These are phyloP conservation scores for Pelargonium nanum DNA, from an alignment of 345 rosid genomes.

Conservation along the genomic window DNA sequence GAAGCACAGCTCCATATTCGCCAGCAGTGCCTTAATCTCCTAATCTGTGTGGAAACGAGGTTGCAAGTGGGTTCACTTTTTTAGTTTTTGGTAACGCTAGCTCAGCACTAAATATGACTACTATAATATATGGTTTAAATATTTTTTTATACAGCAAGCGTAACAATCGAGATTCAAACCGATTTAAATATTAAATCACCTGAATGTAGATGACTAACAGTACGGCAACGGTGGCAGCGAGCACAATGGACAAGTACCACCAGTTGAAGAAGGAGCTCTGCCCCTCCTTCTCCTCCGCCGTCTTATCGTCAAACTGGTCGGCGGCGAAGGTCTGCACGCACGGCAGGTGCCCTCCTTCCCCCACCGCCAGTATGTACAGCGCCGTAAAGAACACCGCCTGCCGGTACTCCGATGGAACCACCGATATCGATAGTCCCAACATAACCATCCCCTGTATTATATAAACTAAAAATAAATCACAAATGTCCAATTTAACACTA, in stretches of 20 bases:
- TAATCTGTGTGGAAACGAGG: too few relatives aligned
- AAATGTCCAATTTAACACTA: background rate
- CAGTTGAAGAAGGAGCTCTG: conserved; percentile 92
- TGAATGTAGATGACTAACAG: conserved; percentile 60
- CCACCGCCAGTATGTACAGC: conserved; percentile 59
- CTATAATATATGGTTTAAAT: too few relatives aligned
- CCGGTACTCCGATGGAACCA: conserved; percentile 24
- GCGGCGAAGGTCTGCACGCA: conserved; percentile 94
- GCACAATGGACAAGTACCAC: conserved; percentile 64
- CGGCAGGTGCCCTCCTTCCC: conserved; percentile 95
- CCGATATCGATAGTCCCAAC: conserved; percentile 52
- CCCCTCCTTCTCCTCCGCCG: conserved; percentile 46
- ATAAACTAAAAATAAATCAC: background rate
- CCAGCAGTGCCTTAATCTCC: too few relatives aligned
- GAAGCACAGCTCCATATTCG: too few relatives aligned
- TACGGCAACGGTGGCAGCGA: conserved; percentile 47
- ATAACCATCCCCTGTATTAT: conserved; percentile 56
- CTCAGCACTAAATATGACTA: too few relatives aligned
- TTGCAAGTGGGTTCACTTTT: too few relatives aligned
- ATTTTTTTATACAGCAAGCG: too few relatives aligned
- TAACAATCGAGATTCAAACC: too few relatives aligned
- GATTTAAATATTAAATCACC: conserved; percentile 18
- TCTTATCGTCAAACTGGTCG: conserved; percentile 69
- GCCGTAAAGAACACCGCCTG: conserved; percentile 53
- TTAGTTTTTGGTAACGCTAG: too few relatives aligned